phyloP scores from a whole-genome alignment of 2,329 filamentous ascomycete genomes.

The Xylariaceae sp. region DNA sequence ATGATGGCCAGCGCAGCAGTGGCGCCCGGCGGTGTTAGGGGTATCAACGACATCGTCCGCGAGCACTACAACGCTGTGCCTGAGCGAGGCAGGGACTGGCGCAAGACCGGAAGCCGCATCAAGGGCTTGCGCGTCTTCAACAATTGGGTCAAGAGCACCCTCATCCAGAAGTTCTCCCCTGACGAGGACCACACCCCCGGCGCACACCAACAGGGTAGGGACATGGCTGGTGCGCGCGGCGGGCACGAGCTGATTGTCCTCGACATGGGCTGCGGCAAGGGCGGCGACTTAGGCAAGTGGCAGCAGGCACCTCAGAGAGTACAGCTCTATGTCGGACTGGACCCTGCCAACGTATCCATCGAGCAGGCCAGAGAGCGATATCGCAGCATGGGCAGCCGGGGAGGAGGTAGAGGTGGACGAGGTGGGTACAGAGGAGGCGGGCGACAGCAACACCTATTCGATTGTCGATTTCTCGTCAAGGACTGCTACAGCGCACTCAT shows the following conservation, averaged over 20 bases:
- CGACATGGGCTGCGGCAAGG: constrained; percentile 95
- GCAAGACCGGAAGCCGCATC: constrained; percentile 89
- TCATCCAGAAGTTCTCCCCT: constrained; percentile 94
- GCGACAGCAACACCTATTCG: constrained; percentile 62
- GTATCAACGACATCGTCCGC: constrained; percentile 80
- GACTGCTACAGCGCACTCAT: constrained; percentile 89
- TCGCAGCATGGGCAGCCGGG: constrained; percentile 63
- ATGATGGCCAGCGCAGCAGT: constrained; percentile 40
- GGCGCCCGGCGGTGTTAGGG: constrained; percentile 39
- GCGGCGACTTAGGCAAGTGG: constrained; percentile 94
- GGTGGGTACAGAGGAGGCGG: constrained; percentile 41
- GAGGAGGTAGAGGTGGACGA: constrained; percentile 51
- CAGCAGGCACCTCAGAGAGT: constrained; percentile 87
- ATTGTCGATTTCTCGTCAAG: constrained; percentile 84
- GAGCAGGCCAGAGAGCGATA: constrained; percentile 87
- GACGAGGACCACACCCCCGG: constrained; percentile 69
- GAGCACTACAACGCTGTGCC: constrained; percentile 97
- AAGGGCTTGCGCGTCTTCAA: constrained; percentile 93
- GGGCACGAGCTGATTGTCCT: constrained; percentile 71
- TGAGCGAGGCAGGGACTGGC: constrained; percentile 90
- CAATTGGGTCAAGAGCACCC: constrained; percentile 97
- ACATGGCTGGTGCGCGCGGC: constrained; percentile 39
- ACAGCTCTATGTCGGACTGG: constrained; percentile 89
- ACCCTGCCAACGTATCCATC: constrained; percentile 90
- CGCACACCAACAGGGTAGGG: constrained; percentile 50